These are phyloP conservation scores for Verticillium nubilum DNA, from an alignment of 2,329 filamentous ascomycete genomes.

Conservation along the genomic window DNA sequence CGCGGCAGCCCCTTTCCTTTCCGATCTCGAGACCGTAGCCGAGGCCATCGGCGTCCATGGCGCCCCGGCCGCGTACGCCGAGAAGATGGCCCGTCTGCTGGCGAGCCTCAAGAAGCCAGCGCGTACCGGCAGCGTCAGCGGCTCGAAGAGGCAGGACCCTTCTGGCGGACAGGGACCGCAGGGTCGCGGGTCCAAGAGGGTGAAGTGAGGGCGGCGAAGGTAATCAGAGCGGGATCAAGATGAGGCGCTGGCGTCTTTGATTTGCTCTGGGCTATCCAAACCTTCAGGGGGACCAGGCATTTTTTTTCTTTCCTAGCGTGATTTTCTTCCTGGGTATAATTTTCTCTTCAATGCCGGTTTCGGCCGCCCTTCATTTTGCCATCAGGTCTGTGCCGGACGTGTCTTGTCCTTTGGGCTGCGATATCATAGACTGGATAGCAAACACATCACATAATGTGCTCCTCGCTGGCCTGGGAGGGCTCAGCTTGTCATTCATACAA, in stretches of 20 bases:
- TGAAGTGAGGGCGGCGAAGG: constrained; percentile 19
- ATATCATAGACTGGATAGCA: not conserved
- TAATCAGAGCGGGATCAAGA: no score
- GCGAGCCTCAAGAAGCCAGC: constrained; percentile 18
- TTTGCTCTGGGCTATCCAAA: no score
- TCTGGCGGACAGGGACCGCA: constrained; percentile 12
- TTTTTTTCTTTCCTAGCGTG: no score
- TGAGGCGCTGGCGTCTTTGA: no score
- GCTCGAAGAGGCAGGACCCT: constrained; percentile 24
- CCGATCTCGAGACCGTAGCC: constrained; percentile 27
- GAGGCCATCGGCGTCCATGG: constrained; percentile 26
- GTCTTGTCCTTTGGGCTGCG: not conserved
- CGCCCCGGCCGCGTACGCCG: constrained; percentile 28
- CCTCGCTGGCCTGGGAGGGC: not conserved
- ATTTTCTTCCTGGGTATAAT: no score
- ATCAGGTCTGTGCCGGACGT: not conserved
- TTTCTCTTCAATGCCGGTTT: not conserved
- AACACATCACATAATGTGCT: not conserved
- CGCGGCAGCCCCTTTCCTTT: constrained; percentile 35
- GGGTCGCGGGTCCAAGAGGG: constrained; percentile 25
- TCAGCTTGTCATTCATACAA: no score
- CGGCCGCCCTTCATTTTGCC: not conserved
- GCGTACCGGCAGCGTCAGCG: constrained; percentile 15
- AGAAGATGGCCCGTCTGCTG: constrained; percentile 26
- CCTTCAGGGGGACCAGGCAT: no score